These are phyloP conservation scores for Cercospora janseana DNA, from an alignment of 2,329 filamentous ascomycete genomes.

Conservation along the genomic window DNA sequence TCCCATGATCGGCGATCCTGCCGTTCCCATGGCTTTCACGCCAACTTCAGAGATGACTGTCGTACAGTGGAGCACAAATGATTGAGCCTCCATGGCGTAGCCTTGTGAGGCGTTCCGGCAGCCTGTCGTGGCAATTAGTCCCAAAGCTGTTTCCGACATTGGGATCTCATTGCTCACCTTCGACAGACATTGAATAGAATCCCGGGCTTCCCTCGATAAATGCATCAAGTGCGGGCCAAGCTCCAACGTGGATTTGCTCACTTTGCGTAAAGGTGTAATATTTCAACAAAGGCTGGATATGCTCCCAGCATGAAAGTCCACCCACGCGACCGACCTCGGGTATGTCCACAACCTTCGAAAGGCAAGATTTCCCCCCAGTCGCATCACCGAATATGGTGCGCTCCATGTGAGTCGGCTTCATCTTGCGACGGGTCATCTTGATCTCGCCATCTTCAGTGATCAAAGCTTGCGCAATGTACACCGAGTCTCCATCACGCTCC, in stretches of 20 bases:
- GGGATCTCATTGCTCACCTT: conserved; percentile 30
- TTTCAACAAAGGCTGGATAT: conserved; percentile 45
- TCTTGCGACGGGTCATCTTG: conserved; percentile 41
- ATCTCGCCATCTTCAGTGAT: conserved; percentile 39
- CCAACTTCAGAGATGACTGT: conserved; percentile 49
- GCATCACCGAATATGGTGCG: conserved; percentile 46
- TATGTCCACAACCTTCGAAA: conserved; percentile 39
- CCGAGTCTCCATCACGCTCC: conserved; percentile 40
- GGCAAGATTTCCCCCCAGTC: conserved; percentile 31
- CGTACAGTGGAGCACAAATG: conserved; percentile 57
- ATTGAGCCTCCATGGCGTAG: conserved; percentile 57
- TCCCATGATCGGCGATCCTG: conserved; percentile 43
- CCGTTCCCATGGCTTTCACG: conserved; percentile 45
- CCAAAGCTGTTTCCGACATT: too few relatives aligned
- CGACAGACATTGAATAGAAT: conserved; percentile 41
- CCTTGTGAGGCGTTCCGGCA: conserved; percentile 50
- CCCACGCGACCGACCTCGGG: conserved; percentile 38
- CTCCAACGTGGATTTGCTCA: conserved; percentile 44
- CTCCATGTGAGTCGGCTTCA: conserved; percentile 48
- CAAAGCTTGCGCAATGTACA: conserved; percentile 44
- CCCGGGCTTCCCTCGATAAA: conserved; percentile 34
- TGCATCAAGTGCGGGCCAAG: conserved; percentile 42
- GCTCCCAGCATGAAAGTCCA: conserved; percentile 43
- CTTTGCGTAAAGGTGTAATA: conserved; percentile 42
- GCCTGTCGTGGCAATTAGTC: too few relatives aligned